Percentiles rank a stretch among this genome's conserved stretches.
These are phyloP conservation scores for Eleusine coracana DNA, from an alignment of 176 grass and related monocot species.

Conservation along the genomic window DNA sequence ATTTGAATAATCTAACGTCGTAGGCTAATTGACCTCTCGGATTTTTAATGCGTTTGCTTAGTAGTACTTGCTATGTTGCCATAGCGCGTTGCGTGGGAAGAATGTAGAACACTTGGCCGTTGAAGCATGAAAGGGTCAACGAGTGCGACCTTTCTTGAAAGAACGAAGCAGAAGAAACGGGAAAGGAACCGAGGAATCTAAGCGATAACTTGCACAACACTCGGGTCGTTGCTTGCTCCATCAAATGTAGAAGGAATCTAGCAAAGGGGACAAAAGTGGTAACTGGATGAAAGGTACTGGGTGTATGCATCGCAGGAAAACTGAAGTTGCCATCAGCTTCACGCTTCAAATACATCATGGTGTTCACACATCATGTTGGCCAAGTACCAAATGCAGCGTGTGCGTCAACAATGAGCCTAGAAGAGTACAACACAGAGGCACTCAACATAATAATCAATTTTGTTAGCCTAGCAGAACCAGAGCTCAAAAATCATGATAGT, in stretches of 20 bases:
- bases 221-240: slow-evolving; percentile 42
- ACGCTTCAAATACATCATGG: background rate
- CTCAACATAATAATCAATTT: background rate
- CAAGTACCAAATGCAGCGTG: background rate
- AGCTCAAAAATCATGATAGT: too few species aligned
- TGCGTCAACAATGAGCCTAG: background rate
- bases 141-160: background rate
- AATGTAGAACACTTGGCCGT: slow-evolving; percentile 14
- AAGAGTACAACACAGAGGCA: background rate
- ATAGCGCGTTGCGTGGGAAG: slow-evolving; percentile 21
- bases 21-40: background rate
- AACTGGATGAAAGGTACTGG: slow-evolving; percentile 9
- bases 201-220: slow-evolving; percentile 33
- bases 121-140: slow-evolving; percentile 20
- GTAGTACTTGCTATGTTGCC: background rate
- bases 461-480: background rate
- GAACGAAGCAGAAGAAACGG: slow-evolving; percentile 5
- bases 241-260: slow-evolving; percentile 33
- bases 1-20: background rate
- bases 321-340: slow-evolving; percentile 18
- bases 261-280: background rate
- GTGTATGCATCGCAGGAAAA: background rate
- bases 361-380: background rate
- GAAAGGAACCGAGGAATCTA: slow-evolving; percentile 25
- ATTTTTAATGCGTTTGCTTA: background rate